Evolutionary conservation across 805 yeast genomes (phyloP), one percentile per base, ranked within the genome.

Genomic region (Ogataea parapolymorpha): DNA sequence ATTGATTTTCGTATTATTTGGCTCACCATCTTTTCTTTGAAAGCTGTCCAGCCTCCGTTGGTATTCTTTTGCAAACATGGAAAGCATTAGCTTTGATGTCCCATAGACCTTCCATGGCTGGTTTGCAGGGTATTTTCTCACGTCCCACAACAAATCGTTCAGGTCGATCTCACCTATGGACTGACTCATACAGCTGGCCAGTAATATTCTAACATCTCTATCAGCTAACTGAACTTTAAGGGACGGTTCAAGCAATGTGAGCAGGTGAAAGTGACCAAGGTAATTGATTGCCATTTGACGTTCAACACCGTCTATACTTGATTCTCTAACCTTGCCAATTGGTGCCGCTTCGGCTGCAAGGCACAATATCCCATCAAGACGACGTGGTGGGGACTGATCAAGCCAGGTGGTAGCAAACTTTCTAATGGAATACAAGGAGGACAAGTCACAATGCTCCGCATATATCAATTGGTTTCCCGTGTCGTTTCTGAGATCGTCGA

Each of bases 321-420:
- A 71, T 45, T 74, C 76, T 42, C 96, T 75, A n/a, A 71, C 67
- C 41, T 66, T 62, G 15, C 85, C 81, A 33, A 77, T 71, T 0
- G 99, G 98, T 41, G 80, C 67, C 45, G 80, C 71, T 39, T 87
- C 90, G 6, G 86, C 90, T 2, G 97, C 96, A 65, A 89, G 80
- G 56, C 96, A 85, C 1, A 93, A 63, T 22, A 93, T 76, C 42
- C 95, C 95, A 63, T 93, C 99, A 32, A 93, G 68, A 41, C 99
- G 66, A 54, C 99, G 73, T 9, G 96, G 93, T 3, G 96, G 95
- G 24, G 80, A 68, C 56, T 85, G 89, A 61, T 93, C 95, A 44
- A 93, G 71, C 98, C 98, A 93, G 45, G 74, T 80, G 2, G 98
- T 90, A 22, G 96, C 97, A 68, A 93, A 93, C 57, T 80, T 80